Percentiles rank a stretch among this genome's conserved stretches.
These are phyloP conservation scores for Phaffia australis DNA, from an alignment of 768 basidiomycete genomes.

Conservation along the genomic window DNA sequence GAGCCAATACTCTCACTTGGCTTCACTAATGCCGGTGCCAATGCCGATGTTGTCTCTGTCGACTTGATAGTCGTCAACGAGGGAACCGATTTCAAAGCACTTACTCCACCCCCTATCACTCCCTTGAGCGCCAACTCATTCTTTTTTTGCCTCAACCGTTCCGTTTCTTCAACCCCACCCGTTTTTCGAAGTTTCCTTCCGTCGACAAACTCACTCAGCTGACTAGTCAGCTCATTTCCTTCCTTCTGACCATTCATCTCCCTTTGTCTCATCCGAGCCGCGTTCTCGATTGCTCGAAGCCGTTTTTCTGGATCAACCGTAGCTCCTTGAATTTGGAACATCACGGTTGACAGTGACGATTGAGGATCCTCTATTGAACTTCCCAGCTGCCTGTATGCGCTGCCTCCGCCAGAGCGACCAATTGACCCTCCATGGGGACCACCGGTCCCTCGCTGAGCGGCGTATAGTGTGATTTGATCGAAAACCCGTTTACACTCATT, in stretches of 20 bases:
- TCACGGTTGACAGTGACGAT: slow-evolving; percentile 50
- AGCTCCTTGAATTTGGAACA: slow-evolving; percentile 81
- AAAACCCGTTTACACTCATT: slow-evolving; percentile 79
- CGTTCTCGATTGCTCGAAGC: slow-evolving; percentile 85
- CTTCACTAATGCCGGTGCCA: no score
- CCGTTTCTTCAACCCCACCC: slow-evolving; percentile 77
- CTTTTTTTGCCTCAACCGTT: slow-evolving; percentile 72
- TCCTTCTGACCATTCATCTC: slow-evolving; percentile 52
- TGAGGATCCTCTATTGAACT: slow-evolving; percentile 57
- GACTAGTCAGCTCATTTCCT: slow-evolving; percentile 45
- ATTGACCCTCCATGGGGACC: neutral
- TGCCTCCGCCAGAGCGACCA: slow-evolving; percentile 32
- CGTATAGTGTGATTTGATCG: slow-evolving; percentile 78
- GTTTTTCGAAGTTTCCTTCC: slow-evolving; percentile 89
- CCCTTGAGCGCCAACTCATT: slow-evolving; percentile 64
- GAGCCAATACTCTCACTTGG: no score
- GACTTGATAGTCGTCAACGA: no score
- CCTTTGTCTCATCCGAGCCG: slow-evolving; percentile 64
- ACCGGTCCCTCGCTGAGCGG: slow-evolving; percentile 44
- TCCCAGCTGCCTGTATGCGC: slow-evolving; percentile 45
- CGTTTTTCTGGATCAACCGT: slow-evolving; percentile 69
- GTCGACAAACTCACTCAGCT: slow-evolving; percentile 73
- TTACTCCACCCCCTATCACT: slow-evolving; percentile 2
- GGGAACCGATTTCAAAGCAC: neutral
- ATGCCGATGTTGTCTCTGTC: no score